Evolutionary conservation across 257 asterid species (phyloP).

Genomic region (Lithospermum erythrorhizon): DNA sequence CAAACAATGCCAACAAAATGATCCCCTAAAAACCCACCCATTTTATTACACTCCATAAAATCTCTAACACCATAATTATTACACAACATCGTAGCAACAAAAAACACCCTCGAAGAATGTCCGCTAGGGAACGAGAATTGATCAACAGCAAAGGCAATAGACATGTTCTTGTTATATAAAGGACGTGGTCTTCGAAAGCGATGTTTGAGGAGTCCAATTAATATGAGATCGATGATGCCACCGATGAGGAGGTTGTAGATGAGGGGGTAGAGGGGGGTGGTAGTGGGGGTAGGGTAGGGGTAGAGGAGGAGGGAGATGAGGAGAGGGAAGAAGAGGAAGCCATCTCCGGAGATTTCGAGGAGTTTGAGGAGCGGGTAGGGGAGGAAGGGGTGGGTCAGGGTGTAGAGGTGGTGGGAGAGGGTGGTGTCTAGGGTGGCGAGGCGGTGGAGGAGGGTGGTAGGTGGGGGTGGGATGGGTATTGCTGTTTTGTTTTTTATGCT

Average conservation of each 20-base stretch:
- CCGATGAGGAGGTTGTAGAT: conserved; percentile 43
- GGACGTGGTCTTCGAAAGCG: conserved; percentile 75
- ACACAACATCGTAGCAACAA: conserved; percentile 30
- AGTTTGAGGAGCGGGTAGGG: conserved; percentile 61
- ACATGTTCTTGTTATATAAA: conserved; percentile 76
- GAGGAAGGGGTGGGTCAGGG: conserved; percentile 51
- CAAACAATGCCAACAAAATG: conserved; percentile 16
- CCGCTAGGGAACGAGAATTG: conserved; percentile 98
- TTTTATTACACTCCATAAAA: no score
- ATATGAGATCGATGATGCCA: conserved; percentile 47
- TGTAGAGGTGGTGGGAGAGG: conserved; percentile 59
- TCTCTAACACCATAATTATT: no score
- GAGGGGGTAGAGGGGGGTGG: conserved; percentile 25
- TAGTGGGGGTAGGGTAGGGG: conserved; percentile 12
- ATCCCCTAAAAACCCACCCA: conserved; percentile 11
- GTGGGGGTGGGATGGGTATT: no score
- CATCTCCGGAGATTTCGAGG: conserved; percentile 91
- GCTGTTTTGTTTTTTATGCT: no score
- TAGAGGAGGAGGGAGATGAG: conserved; percentile 34
- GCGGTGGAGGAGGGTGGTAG: conserved; percentile 25
- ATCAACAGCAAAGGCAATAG: conserved; percentile 70
- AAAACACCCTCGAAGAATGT: conserved; percentile 67
- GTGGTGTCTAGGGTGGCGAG: conserved; percentile 43
- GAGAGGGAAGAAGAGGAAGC: conserved; percentile 80
- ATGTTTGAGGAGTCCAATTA: conserved; percentile 57